A percentile compares a stretch with the other conserved stretches of the same genome.
phyloP scores from a whole-genome alignment of 345 rosid genomes.

The Nephelium lappaceum region DNA sequence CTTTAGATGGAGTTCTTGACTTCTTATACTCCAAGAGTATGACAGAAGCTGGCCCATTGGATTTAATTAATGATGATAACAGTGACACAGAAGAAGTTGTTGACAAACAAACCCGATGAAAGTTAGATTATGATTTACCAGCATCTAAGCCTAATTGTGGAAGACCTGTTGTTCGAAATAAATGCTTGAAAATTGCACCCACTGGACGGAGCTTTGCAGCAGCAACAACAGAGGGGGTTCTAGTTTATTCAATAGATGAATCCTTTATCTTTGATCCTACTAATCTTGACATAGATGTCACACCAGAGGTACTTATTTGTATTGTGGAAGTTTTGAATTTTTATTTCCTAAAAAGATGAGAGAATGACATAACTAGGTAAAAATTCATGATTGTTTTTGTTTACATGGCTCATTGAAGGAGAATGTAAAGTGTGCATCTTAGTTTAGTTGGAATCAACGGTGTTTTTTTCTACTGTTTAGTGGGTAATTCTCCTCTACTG shows the following conservation, averaged over 20 bases:
- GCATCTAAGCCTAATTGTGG: constrained; percentile 86
- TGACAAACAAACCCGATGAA: constrained; percentile 70
- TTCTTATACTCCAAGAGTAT: constrained; percentile 87
- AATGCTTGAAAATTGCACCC: constrained; percentile 85
- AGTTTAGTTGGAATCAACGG: background rate
- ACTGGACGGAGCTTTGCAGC: constrained; percentile 92
- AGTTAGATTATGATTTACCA: constrained; percentile 80
- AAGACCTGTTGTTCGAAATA: constrained; percentile 77
- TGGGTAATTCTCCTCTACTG: background rate
- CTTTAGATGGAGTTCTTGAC: constrained; percentile 95
- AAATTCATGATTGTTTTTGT: background rate
- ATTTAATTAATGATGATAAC: constrained; percentile 81
- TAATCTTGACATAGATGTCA: constrained; percentile 95
- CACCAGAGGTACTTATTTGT: constrained; percentile 75
- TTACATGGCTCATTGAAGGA: background rate
- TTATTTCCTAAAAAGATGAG: constrained; percentile 50
- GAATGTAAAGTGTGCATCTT: background rate
- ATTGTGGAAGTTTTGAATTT: constrained; percentile 14
- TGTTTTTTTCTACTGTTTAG: background rate
- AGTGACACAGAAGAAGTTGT: constrained; percentile 84
- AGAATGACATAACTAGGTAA: constrained; percentile 17
- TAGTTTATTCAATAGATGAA: constrained; percentile 83
- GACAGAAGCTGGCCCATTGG: constrained; percentile 98
- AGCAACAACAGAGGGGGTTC: constrained; percentile 95
- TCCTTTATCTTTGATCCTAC: constrained; percentile 94